Base-by-base conservation (phyloP, 2,329 filamentous ascomycete genomes). In the Sporothrix brasiliensis region DNA sequence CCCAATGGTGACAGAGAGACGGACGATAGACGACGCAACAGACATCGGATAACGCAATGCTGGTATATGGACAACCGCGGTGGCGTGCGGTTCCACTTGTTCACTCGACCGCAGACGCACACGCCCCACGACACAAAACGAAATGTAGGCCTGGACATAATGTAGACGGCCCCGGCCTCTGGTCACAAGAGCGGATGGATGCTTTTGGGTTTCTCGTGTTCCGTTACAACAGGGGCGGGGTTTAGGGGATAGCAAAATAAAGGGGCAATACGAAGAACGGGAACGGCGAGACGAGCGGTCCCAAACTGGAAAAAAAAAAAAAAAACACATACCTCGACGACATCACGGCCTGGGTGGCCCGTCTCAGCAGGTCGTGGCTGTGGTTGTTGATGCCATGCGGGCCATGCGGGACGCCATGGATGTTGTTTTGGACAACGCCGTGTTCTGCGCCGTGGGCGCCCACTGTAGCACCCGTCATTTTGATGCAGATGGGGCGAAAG, bases 281-380 rank as follows among this genome's bases (percentile, higher is more conserved):
- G 27, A 39, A 53, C 24, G 13, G 6, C 34, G 34, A 34, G 34
- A 9, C 34, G 34, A 34, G 34, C 6, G 34, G 34, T 34, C 34
- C 34, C 34, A 34, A 34, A 34, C 34, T 67, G 44, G 39, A 34
- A 47, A 21, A 14, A 47, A n/a, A 69, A 69, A 21, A 52, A 44
- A 21, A 68, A 58, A 24, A 19, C 6, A 69, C 86, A 78, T 84
- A 88, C 86, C 81, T 88, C 80, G 86, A 88, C 81, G 84, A 88
- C 82, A 85, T 84, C 83, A 88, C 85, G 75, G 84, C 84, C 76
- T 88, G 86, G n/a, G 87, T 89, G 73, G 87, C 87, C 77, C 86
- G 82, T 76, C 85, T 82, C 73, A 89, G 78, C 74, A 89, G 80
- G 78, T 89, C 87, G 75, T 84, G 87, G 74, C 67, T 70, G 60